Evolutionary conservation across 2,329 filamentous ascomycete species (phyloP), one percentile per base, ranked within the genome.

Genomic region (Myriosclerotinia scirpicola): DNA sequence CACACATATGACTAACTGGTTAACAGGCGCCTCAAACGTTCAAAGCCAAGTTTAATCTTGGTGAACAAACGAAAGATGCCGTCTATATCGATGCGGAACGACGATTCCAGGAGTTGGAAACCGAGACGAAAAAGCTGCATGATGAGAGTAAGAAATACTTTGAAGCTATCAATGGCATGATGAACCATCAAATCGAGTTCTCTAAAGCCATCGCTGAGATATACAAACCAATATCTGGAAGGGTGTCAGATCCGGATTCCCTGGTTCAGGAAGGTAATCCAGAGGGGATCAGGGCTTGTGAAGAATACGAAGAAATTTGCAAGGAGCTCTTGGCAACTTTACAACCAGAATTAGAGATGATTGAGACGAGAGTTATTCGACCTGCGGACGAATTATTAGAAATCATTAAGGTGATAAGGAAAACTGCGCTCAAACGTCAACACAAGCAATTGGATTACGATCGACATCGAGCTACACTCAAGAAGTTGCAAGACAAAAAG

Each of bases 391-490:
- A 99, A 79, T 85, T 99, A 69, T 84, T 97, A 70, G 93, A 96
- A 74, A 91, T 99, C 70, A 92, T 99, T 82, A 98, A 98, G 80
- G 87, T 92, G 55, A 96, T 98, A 76, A 90, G 92, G 70, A 99
- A 99, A 80, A 87, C 90, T 26, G 87, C 89, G 14, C 78, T 86
- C 69, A 99, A 99, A 83, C 91, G 95, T 75, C 91, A 98, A 76
- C 95, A 98, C 84, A 99, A 99, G 81, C 91, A 97, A 78, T 84
- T 99, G 67, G 95, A 99, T 79, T 97, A 93, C 78, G 95, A 99
- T 77, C 90, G 94, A 68, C 93, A 93, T 79, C 88, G 89, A 62
- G 83, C 89, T 52, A 84, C 88, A 0, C 83, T 96, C 71, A 99
- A 98, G 83, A 98, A 97, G 81, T 82, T 98, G 53, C 90, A 97